phyloP scores from a whole-genome alignment of 2,329 filamentous ascomycete genomes.

The Lachnellula suecica region DNA sequence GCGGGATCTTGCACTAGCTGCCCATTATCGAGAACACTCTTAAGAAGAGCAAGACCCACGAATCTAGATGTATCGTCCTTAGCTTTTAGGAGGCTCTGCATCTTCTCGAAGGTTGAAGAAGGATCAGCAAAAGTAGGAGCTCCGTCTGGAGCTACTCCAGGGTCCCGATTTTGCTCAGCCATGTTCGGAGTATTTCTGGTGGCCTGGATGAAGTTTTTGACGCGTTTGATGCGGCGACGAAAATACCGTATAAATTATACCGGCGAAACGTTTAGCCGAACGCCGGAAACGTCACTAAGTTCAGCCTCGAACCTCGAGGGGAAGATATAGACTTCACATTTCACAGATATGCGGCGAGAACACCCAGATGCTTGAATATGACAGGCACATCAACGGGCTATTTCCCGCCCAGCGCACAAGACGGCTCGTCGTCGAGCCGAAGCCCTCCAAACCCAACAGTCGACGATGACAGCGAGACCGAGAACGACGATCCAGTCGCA shows the following conservation, averaged over 20 bases:
- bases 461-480: slow-evolving; percentile 42
- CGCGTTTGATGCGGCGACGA: background rate
- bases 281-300: background rate
- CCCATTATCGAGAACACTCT: slow-evolving; percentile 63
- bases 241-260: background rate
- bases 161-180: background rate
- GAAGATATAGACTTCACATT: too few relatives aligned
- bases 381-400: slow-evolving; percentile 30
- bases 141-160: background rate
- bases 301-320: slow-evolving; percentile 4
- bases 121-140: slow-evolving; percentile 13
- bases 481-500: slow-evolving; percentile 35
- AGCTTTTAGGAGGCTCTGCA: slow-evolving; percentile 54
- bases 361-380: slow-evolving; percentile 29
- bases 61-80: slow-evolving; percentile 69
- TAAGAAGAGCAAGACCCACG: slow-evolving; percentile 65
- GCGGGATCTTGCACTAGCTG: slow-evolving; percentile 48
- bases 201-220: background rate
- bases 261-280: background rate
- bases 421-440: slow-evolving; percentile 25
- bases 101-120: slow-evolving; percentile 42
- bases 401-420: slow-evolving; percentile 19
- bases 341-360: slow-evolving; percentile 11
- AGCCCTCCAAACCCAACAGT: slow-evolving; percentile 23
- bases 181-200: slow-evolving; percentile 3